Evolutionary conservation across 306 rosid species (phyloP).

Genomic region (Rosa rugosa): DNA sequence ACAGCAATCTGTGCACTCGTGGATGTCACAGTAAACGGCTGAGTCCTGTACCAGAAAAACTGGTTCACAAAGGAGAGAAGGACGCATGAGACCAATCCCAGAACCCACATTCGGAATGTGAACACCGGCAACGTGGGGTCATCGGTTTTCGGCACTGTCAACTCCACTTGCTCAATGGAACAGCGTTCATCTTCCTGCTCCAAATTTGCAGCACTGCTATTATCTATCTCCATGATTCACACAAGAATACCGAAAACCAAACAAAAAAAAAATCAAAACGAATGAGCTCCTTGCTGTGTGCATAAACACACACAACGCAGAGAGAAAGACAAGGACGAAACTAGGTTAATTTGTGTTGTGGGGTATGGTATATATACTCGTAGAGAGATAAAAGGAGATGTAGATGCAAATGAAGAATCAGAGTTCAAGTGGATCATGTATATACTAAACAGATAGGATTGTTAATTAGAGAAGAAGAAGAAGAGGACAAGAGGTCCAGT

Average conservation of each 20-base stretch:
- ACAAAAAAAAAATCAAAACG: not conserved
- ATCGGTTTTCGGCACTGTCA: slow-evolving; percentile 77
- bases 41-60: slow-evolving; percentile 83
- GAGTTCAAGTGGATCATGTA: too few relatives aligned
- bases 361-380: too few relatives aligned
- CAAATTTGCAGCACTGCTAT: not conserved
- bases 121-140: slow-evolving; percentile 59
- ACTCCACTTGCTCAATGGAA: slow-evolving; percentile 59
- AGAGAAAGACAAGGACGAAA: too few relatives aligned
- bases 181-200: slow-evolving; percentile 27
- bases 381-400: too few relatives aligned
- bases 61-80: slow-evolving; percentile 76
- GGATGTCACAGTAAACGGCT: slow-evolving; percentile 59
- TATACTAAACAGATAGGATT: too few relatives aligned
- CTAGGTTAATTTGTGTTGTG: too few relatives aligned
- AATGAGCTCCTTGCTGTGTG: slow-evolving; percentile 18
- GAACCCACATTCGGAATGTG: slow-evolving; percentile 91
- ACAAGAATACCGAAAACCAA: too few relatives aligned
- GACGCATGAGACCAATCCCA: slow-evolving; percentile 61
- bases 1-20: slow-evolving; percentile 90
- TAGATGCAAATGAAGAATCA: too few relatives aligned
- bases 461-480: too few relatives aligned
- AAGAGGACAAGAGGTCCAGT: too few relatives aligned
- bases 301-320: slow-evolving; percentile 25
- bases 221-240: not conserved